Conservation (phyloP, 352 stramenopile genomes). For the Globisporangium barbulae region DNA sequence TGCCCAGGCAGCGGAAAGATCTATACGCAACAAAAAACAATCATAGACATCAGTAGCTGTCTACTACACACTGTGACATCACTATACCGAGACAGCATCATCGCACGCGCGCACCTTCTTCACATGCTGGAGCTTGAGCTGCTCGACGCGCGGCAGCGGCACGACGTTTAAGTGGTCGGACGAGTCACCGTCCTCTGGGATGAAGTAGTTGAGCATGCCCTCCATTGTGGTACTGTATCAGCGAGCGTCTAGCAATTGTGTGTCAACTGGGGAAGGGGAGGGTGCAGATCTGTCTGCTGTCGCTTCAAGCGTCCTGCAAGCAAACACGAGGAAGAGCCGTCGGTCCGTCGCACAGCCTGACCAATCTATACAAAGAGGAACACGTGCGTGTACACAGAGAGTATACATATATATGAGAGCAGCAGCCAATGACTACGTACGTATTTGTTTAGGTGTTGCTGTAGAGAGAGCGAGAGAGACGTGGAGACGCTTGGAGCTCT, state of each 20-base stretch:
- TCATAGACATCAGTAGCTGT: background rate
- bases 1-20: conserved; percentile 72
- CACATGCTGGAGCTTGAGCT: conserved; percentile 69
- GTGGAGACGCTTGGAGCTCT: background rate
- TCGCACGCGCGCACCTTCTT: conserved; percentile 56
- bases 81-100: background rate
- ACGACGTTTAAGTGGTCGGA: conserved; percentile 85
- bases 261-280: background rate
- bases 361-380: background rate
- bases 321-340: background rate
- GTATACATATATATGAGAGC: too few species aligned
- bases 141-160: conserved; percentile 71
- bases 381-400: background rate
- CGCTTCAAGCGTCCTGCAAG: conserved; percentile 5
- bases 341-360: background rate
- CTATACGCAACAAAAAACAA: conserved; percentile 19
- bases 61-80: too few species aligned
- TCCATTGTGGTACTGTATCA: conserved; percentile 44
- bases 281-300: background rate
- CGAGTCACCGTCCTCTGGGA: conserved; percentile 82
- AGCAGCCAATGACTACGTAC: background rate
- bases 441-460: background rate
- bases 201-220: conserved; percentile 87
- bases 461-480: background rate
- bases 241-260: background rate